Evolutionary conservation across 192 early-diverging fungal species (phyloP).

Genomic region (Mortierella hygrophila): DNA sequence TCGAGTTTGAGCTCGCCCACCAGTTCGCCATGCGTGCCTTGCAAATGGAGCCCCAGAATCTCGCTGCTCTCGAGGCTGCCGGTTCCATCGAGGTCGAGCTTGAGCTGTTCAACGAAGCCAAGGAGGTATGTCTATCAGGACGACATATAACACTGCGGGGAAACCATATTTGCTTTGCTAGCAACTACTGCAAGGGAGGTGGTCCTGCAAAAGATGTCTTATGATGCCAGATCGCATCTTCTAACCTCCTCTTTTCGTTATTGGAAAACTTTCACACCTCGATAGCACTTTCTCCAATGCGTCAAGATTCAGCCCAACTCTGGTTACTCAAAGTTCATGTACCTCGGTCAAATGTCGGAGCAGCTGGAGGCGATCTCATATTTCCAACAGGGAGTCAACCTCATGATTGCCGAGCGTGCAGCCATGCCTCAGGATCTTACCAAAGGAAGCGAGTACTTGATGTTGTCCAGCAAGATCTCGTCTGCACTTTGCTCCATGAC

Average conservation of each 20-base stretch:
- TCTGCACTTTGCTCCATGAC: constrained; percentile 93
- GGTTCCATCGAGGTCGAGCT: constrained; percentile 86
- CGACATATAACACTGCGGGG: background rate
- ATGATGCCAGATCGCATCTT: background rate
- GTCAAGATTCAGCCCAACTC: constrained; percentile 75
- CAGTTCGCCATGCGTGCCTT: constrained; percentile 78
- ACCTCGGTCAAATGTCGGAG: constrained; percentile 82
- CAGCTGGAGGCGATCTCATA: constrained; percentile 75
- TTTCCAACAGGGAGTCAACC: constrained; percentile 79
- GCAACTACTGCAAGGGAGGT: background rate
- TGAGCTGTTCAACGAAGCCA: constrained; percentile 73
- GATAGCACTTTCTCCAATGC: constrained; percentile 74
- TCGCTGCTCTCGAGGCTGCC: constrained; percentile 73
- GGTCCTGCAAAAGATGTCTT: background rate
- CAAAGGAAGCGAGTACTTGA: constrained; percentile 55
- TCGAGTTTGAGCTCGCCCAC: constrained; percentile 79
- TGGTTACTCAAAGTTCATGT: constrained; percentile 88
- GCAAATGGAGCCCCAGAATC: constrained; percentile 69
- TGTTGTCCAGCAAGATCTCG: constrained; percentile 76
- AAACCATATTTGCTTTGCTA: background rate
- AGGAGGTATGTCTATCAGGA: constrained; percentile 57
- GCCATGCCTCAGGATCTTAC: constrained; percentile 53
- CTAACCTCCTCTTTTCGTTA: background rate
- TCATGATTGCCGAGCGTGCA: constrained; percentile 70
- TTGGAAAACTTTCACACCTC: background rate